Conservation (phyloP, 1,139 yeast genomes). For the Nakaseomyces sp. region DNA sequence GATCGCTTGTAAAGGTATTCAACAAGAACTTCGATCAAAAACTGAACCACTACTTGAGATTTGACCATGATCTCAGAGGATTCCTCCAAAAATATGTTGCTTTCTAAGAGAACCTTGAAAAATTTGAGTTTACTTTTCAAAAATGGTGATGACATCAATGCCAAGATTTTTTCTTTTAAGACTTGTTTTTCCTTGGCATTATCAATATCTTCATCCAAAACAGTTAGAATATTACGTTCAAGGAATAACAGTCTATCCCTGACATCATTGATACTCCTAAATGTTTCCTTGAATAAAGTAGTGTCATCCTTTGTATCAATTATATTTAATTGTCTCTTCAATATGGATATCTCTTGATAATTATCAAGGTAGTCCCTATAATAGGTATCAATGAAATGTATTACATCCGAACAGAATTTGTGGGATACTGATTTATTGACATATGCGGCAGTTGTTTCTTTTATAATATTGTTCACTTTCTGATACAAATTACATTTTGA, state of each 20-base stretch:
- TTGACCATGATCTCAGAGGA: neutral
- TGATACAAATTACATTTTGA: neutral
- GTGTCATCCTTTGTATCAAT: conserved; percentile 25
- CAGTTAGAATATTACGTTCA: conserved; percentile 8
- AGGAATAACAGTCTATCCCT: conserved; percentile 11
- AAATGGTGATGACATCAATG: neutral
- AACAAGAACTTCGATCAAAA: neutral
- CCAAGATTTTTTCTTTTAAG: neutral
- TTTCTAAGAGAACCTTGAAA: neutral
- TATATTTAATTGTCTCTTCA: conserved; percentile 24
- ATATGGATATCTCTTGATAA: conserved; percentile 16
- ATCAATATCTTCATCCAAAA: neutral
- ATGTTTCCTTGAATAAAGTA: conserved; percentile 21
- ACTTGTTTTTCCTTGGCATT: neutral
- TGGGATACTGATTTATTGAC: neutral
- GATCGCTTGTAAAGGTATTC: neutral
- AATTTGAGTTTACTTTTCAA: neutral
- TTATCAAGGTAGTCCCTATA: conserved; percentile 20
- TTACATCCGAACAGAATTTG: conserved; percentile 9
- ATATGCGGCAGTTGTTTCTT: neutral
- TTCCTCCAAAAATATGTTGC: neutral
- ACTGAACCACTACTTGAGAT: neutral
- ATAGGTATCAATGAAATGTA: conserved; percentile 17
- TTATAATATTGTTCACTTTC: neutral
- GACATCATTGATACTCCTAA: conserved; percentile 7